Percentiles rank a stretch among this genome's conserved stretches.
phyloP scores from a whole-genome alignment of 352 stramenopile genomes.

The Phytophthora citricola region DNA sequence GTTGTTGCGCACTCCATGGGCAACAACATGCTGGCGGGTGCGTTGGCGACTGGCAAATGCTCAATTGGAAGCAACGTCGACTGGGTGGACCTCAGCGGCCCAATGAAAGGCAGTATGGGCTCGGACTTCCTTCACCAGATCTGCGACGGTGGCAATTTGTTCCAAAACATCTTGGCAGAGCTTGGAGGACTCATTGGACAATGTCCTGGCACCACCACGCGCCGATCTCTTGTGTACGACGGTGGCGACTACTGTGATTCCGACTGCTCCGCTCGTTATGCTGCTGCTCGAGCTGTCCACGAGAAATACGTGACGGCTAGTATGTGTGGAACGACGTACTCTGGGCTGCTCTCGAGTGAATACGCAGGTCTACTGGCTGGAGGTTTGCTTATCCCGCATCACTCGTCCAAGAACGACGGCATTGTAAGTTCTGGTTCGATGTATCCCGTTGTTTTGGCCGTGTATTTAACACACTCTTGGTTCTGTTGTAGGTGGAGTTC shows the following conservation, averaged over 20 bases:
- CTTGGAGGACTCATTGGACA: conserved; percentile 45
- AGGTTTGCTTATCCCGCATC: conserved; percentile 49
- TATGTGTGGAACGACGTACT: conserved; percentile 55
- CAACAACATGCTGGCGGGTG: conserved; percentile 60
- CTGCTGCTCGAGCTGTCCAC: conserved; percentile 37
- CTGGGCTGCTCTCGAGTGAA: conserved; percentile 50
- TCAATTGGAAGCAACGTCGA: conserved; percentile 41
- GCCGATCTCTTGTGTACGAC: conserved; percentile 48
- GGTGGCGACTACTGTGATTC: conserved; percentile 39
- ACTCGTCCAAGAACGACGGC: conserved; percentile 63
- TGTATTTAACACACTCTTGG: no score
- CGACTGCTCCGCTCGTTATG: conserved; percentile 39
- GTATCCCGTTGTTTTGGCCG: background rate
- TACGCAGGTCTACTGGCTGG: conserved; percentile 41
- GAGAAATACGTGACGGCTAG: conserved; percentile 43
- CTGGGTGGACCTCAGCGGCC: conserved; percentile 51
- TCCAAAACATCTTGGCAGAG: conserved; percentile 27
- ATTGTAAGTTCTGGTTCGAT: conserved; percentile 41
- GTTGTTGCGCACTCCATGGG: conserved; percentile 69
- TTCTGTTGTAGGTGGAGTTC: conserved; percentile 52
- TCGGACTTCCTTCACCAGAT: conserved; percentile 53
- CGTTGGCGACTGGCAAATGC: conserved; percentile 53
- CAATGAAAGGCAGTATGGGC: conserved; percentile 60
- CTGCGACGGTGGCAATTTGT: conserved; percentile 39
- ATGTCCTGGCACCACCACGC: conserved; percentile 48